Evolutionary conservation across 129 eudicot species (phyloP), one percentile per base, ranked within the genome.

Genomic region (Cynara cardunculus): DNA sequence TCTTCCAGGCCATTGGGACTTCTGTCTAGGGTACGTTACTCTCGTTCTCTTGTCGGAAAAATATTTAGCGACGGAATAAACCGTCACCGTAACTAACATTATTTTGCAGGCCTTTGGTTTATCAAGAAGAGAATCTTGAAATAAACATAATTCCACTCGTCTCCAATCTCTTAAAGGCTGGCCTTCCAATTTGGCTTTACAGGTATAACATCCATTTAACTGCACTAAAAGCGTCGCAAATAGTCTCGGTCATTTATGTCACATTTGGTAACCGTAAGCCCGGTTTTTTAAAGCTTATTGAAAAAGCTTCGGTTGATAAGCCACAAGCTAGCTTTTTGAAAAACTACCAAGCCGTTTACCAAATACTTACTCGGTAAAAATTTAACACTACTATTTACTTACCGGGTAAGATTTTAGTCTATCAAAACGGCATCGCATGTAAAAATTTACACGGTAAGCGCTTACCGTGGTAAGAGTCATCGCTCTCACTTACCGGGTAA

Each of bases 71-170:
- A 46, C 2, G 35, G 5, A 35, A 8, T 32, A 12, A 26, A 0
- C 16, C 25, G 16, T 61, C 19, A 31, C 0, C 19, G 11, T 6
- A 53, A 49, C 34, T 69, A 71, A 56, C 65, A 5, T 18, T 41
- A 0, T 46, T 18, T 67, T 69, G 80, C 68, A 86, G 86, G 80
- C 86, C 86, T 5, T 74, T 86, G 32, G 86, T 49, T 67, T 86
- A 86, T 82, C 78, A 82, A 82, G 83, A 86, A 86, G 64, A 73
- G 25, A 86, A 82, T 69, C 78, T 86, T 25, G 89, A 62, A 56
- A 71, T 86, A 66, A 83, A 86, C 70, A 59, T 86, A 49, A 86
- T 86, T 72, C 86, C 88, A 11, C 86, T 81, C 14, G 25, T 85
- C 69, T 66, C 73, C 22, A 2, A 81, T 35, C 72, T 85, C 56